phyloP scores from a whole-genome alignment of 148 eudicot species.

The Polygonum maritimum region DNA sequence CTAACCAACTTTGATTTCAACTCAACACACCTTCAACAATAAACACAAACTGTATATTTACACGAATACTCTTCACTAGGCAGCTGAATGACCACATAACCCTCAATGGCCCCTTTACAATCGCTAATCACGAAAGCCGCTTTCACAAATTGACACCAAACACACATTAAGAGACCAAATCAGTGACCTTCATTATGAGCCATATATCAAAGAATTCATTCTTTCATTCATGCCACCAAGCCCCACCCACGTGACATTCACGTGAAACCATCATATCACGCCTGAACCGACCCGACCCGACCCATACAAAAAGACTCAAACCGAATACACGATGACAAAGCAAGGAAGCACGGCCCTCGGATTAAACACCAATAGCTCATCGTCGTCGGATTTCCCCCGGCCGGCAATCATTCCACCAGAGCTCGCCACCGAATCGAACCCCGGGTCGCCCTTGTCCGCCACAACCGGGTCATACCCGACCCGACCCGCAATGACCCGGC shows the following conservation, averaged over 20 bases:
- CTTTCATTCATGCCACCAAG: background rate
- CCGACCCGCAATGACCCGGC: slow-evolving; percentile 87
- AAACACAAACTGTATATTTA: background rate
- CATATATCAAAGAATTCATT: background rate
- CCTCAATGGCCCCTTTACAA: background rate
- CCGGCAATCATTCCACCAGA: slow-evolving; percentile 23
- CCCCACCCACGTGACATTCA: background rate
- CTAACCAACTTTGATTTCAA: background rate
- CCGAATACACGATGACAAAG: slow-evolving; percentile 65
- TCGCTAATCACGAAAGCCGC: slow-evolving; percentile 9
- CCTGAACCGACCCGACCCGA: slow-evolving; percentile 12
- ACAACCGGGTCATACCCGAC: slow-evolving; percentile 45
- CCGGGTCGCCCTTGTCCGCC: slow-evolving; percentile 50
- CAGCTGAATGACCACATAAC: background rate
- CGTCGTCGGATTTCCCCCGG: slow-evolving; percentile 24
- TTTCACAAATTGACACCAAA: slow-evolving; percentile 1
- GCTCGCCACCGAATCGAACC: slow-evolving; percentile 47
- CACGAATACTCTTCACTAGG: background rate
- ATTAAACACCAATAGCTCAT: slow-evolving; percentile 70
- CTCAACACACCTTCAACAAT: background rate
- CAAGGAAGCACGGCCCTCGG: slow-evolving; percentile 88
- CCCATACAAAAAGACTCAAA: slow-evolving; percentile 13
- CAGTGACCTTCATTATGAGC: background rate
- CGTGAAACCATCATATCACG: slow-evolving; percentile 7
- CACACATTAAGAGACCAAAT: background rate